These are phyloP conservation scores for Claviceps sorghi DNA, from an alignment of 2,329 filamentous ascomycete genomes.

Conservation along the genomic window DNA sequence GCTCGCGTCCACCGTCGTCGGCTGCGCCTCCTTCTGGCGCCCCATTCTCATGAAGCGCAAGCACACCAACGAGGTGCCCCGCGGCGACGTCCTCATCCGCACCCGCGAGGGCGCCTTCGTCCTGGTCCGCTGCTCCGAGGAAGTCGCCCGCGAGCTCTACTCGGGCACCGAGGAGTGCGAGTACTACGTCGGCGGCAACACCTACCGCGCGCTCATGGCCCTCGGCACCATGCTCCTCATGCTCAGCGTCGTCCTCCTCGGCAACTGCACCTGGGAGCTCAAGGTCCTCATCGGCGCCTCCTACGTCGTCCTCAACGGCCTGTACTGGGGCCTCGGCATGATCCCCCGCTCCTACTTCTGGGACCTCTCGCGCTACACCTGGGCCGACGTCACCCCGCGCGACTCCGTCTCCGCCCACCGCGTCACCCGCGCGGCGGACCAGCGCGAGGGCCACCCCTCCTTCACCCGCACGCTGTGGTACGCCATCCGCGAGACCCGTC, in stretches of 20 bases:
- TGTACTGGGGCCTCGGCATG: conserved; percentile 43
- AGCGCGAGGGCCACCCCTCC: conserved; percentile 27
- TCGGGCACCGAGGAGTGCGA: conserved; percentile 44
- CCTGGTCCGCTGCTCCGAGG: conserved; percentile 41
- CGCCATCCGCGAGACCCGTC: conserved; percentile 39
- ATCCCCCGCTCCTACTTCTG: conserved; percentile 36
- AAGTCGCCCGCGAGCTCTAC: conserved; percentile 48
- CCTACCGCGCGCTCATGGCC: conserved; percentile 40
- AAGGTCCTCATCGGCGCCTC: conserved; percentile 42
- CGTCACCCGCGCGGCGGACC: conserved; percentile 15
- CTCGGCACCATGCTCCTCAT: conserved; percentile 45
- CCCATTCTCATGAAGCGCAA: conserved; percentile 38
- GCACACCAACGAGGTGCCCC: conserved; percentile 32
- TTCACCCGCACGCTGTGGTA: conserved; percentile 46
- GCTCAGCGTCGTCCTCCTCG: conserved; percentile 44
- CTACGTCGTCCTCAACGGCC: conserved; percentile 44
- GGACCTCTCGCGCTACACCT: conserved; percentile 40
- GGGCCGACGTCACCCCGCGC: conserved; percentile 24
- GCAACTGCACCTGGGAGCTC: conserved; percentile 46
- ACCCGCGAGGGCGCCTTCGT: conserved; percentile 47
- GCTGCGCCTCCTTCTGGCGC: conserved; percentile 43
- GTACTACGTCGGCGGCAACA: conserved; percentile 33
- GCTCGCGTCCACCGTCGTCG: conserved; percentile 36
- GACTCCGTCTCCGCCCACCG: conserved; percentile 24
- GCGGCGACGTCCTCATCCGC: conserved; percentile 45